These are phyloP conservation scores for Lachnellula subtilissima DNA, from an alignment of 2,329 filamentous ascomycete species.

Conservation along the genomic window DNA sequence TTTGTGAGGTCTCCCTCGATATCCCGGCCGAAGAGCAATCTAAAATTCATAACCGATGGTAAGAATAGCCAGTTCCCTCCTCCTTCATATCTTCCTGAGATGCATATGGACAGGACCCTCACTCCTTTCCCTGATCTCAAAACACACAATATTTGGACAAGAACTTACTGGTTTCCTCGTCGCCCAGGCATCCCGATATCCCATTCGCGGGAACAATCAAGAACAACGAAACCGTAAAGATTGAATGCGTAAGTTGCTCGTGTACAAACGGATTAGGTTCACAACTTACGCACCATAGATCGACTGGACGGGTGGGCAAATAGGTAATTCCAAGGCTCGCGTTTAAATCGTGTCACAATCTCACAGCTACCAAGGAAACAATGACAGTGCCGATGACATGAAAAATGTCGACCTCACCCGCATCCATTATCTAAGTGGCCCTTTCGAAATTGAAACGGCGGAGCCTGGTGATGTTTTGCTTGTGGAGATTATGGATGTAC, in stretches of 20 bases:
- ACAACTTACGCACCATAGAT: slow-evolving; percentile 13
- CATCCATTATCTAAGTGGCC: slow-evolving; percentile 84
- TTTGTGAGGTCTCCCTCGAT: slow-evolving; percentile 67
- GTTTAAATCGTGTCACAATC: background rate
- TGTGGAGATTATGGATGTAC: slow-evolving; percentile 89
- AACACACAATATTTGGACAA: no score
- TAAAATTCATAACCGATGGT: slow-evolving; percentile 73
- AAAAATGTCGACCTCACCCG: slow-evolving; percentile 77
- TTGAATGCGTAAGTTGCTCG: slow-evolving; percentile 62
- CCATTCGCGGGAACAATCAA: slow-evolving; percentile 69
- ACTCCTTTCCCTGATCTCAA: no score
- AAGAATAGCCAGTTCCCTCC: no score
- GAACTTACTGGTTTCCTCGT: no score
- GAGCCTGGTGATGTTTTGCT: slow-evolving; percentile 75
- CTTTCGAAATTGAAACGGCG: slow-evolving; percentile 80
- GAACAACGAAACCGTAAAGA: slow-evolving; percentile 84
- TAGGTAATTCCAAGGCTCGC: slow-evolving; percentile 50
- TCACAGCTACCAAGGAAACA: slow-evolving; percentile 51
- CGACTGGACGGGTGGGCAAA: slow-evolving; percentile 67
- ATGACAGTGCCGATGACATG: slow-evolving; percentile 85
- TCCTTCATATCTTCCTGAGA: no score
- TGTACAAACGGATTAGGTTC: background rate
- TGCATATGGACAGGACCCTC: no score
- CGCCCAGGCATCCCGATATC: slow-evolving; percentile 70
- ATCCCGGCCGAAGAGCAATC: slow-evolving; percentile 66